Evolutionary conservation across 2,329 filamentous ascomycete genomes (phyloP), one percentile per base, ranked within the genome.

Genomic region (Aspergillus hiratsukae): DNA sequence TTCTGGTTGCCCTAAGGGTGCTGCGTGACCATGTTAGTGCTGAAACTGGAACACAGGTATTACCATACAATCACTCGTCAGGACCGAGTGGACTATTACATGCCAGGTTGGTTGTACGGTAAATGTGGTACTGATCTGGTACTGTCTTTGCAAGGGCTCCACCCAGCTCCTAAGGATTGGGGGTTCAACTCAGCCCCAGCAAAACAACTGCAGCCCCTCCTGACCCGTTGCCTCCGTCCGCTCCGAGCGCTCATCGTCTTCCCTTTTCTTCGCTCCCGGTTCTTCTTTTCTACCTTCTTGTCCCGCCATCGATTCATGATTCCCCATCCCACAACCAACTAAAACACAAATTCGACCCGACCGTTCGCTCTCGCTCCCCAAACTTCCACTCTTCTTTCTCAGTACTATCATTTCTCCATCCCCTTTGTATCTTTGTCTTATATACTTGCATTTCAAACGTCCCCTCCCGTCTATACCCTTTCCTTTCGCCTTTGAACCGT

Each of bases 151-250:
- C 54, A 49, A 14, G 48, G 45, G 59, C 50, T 58, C 62, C 62
- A 65, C 62, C 61, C 54, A 40, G 49, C 58, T 52, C 21, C 21
- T 27, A 23, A 27, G 43, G 43, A 46, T 56, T 57, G 31, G 17
- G 31, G 31, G 7, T 11, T 35, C 31, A 55, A 60, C 64, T 66
- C 65, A 66, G 66, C 65, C 69, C 64, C 66, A 71, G 58, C 58
- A 55, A 53, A 57, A 56, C 48, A 53, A 64, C 63, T 43, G 58
- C 55, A 63, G 68, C 68, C 69, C 69, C 62, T 65, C 62, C 62
- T 58, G 57, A 17, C 48, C 60, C 60, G 55, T 61, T 58, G 59
- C 60, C 64, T 65, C 66, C 65, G 63, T 66, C 65, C 61, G 54
- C 59, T 62, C 60, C 61, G 57, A 60, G 58, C 56, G 23, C 23